phyloP scores from a whole-genome alignment of 2,329 filamentous ascomycete species.

The Pseudogymnoascus sp. region DNA sequence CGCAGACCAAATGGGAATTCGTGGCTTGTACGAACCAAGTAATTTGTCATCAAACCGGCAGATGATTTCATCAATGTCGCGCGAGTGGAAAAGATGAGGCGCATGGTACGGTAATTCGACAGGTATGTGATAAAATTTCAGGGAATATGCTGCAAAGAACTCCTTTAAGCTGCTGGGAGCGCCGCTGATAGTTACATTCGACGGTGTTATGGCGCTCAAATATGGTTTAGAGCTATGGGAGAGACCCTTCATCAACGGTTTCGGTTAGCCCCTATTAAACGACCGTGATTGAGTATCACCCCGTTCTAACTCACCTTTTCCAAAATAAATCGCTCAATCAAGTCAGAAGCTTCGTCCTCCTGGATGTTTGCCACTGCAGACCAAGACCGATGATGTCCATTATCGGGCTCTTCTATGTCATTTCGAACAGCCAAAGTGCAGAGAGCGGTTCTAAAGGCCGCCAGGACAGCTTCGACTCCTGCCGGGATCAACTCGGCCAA shows the following conservation, averaged over 20 bases:
- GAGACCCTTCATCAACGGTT: not conserved
- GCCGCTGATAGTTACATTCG: constrained; percentile 14
- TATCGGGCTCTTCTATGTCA: not conserved
- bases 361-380: not conserved
- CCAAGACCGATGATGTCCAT: constrained; percentile 13
- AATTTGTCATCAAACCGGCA: constrained; percentile 3
- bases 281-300: not conserved
- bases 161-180: not conserved
- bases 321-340: constrained; percentile 7
- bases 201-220: constrained; percentile 9
- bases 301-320: not conserved
- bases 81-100: constrained; percentile 19
- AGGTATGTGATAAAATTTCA: constrained; percentile 3
- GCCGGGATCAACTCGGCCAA: constrained; percentile 21
- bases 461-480: constrained; percentile 23
- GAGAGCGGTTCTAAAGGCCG: constrained; percentile 23
- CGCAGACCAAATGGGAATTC: constrained; percentile 18
- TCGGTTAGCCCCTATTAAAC: not conserved
- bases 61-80: constrained; percentile 14
- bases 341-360: not conserved
- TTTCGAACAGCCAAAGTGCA: not conserved
- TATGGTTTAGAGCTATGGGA: constrained; percentile 1
- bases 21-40: constrained; percentile 2
- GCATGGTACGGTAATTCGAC: constrained; percentile 22
- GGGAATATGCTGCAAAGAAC: constrained; percentile 10